Conservation (phyloP, 2,329 filamentous ascomycete species). For the Ophiostoma sp. region DNA sequence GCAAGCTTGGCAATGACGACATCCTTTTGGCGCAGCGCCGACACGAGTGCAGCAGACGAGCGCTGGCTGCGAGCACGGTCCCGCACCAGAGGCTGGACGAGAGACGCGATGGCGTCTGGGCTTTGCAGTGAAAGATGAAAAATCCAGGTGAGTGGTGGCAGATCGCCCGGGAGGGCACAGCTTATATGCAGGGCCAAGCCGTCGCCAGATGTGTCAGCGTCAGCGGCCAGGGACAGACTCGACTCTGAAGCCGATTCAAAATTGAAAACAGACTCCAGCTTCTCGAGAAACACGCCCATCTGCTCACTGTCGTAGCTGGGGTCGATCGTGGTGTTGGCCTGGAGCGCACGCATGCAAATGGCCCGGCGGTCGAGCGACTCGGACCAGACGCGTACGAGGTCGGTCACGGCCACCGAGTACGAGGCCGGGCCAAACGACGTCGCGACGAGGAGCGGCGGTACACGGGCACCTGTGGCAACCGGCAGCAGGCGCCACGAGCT, state of each 20-base stretch:
- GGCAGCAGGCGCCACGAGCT: slow-evolving; percentile 27
- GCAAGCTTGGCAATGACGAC: slow-evolving; percentile 45
- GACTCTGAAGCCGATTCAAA: slow-evolving; percentile 39
- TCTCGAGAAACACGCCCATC: slow-evolving; percentile 60
- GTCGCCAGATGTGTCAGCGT: background rate
- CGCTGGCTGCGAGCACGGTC: slow-evolving; percentile 39
- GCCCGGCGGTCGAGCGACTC: slow-evolving; percentile 58
- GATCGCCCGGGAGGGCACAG: slow-evolving; percentile 56
- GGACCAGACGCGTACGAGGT: slow-evolving; percentile 68
- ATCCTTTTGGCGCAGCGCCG: slow-evolving; percentile 48
- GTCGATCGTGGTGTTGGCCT: slow-evolving; percentile 66
- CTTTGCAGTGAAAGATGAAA: slow-evolving; percentile 48
- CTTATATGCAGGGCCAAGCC: slow-evolving; percentile 50
- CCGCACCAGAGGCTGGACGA: slow-evolving; percentile 50
- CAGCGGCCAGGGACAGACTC: slow-evolving; percentile 32
- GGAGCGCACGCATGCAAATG: slow-evolving; percentile 58
- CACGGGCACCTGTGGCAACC: slow-evolving; percentile 22
- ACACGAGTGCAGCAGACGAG: slow-evolving; percentile 42
- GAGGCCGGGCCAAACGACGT: slow-evolving; percentile 46
- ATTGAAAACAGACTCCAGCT: slow-evolving; percentile 40
- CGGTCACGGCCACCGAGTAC: slow-evolving; percentile 64
- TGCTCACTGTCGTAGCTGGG: slow-evolving; percentile 64
- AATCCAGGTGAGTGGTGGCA: slow-evolving; percentile 61
- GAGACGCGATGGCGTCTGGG: slow-evolving; percentile 27
- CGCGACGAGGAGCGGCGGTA: slow-evolving; percentile 54